Evolutionary conservation across 192 early-diverging fungal genomes (phyloP).

Genomic region (Gamsiella multidivaricata): DNA sequence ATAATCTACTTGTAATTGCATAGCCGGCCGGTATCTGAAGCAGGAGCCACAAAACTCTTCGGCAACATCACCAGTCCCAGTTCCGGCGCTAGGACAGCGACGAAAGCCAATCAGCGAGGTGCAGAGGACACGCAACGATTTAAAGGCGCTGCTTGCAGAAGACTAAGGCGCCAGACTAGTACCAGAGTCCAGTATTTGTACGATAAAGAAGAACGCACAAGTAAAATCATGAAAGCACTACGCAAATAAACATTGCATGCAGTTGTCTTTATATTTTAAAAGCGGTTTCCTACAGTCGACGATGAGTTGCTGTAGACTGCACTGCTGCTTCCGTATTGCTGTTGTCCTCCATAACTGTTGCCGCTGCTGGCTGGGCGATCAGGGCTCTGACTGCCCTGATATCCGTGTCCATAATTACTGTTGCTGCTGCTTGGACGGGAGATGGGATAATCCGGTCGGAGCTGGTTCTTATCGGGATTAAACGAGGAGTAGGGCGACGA

Average conservation of each 20-base stretch:
- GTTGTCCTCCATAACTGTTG: constrained; percentile 7
- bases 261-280: no score
- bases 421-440: constrained; percentile 42
- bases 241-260: no score
- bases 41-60: constrained; percentile 11
- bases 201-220: not conserved
- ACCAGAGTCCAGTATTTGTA: not conserved
- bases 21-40: constrained; percentile 27
- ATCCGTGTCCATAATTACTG: constrained; percentile 29
- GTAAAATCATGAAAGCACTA: not conserved
- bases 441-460: constrained; percentile 17
- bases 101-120: constrained; percentile 25
- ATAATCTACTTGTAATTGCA: no score
- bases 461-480: constrained; percentile 33
- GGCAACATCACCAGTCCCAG: not conserved
- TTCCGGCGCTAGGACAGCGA: no score
- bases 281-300: constrained; percentile 32
- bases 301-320: constrained; percentile 24
- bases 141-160: constrained; percentile 17
- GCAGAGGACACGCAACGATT: constrained; percentile 29
- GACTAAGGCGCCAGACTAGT: not conserved
- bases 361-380: not conserved
- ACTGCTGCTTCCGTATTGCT: constrained; percentile 37
- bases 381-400: not conserved
- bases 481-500: constrained; percentile 10